phyloP scores from a whole-genome alignment of 148 eudicot genomes.

The Cornus florida region DNA sequence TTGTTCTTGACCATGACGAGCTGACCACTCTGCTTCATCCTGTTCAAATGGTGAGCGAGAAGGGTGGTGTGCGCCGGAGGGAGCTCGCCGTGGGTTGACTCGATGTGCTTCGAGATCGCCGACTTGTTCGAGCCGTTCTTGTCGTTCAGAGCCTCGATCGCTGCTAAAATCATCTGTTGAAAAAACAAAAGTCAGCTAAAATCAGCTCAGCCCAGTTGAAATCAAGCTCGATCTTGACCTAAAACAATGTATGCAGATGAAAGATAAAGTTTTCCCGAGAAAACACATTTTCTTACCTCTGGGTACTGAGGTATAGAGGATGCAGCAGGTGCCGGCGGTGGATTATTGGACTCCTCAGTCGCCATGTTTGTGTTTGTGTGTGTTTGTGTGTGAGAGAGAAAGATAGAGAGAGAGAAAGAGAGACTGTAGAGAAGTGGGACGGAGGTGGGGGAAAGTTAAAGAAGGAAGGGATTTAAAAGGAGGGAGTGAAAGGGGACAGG shows the following conservation, averaged over 20 bases:
- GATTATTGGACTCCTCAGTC: conserved; percentile 8
- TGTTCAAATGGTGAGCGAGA: conserved; percentile 60
- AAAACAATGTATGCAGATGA: neutral
- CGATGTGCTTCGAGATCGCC: conserved; percentile 60
- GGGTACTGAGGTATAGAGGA: conserved; percentile 32
- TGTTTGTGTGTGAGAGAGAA: neutral
- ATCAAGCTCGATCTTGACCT: neutral
- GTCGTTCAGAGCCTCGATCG: conserved; percentile 48
- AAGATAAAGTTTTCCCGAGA: neutral
- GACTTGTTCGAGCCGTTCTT: conserved; percentile 62
- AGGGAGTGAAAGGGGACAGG: conserved; percentile 8
- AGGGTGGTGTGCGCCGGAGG: conserved; percentile 70
- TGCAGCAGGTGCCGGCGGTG: conserved; percentile 4
- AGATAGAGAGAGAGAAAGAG: neutral
- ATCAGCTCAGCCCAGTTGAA: neutral
- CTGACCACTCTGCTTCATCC: conserved; percentile 48
- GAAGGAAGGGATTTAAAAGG: conserved; percentile 21
- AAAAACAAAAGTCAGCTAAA: neutral
- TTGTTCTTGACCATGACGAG: conserved; percentile 61
- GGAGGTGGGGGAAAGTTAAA: neutral
- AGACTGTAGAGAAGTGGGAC: conserved; percentile 7
- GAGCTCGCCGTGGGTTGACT: conserved; percentile 46
- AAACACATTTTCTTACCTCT: conserved; percentile 21
- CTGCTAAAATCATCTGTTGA: conserved; percentile 62
- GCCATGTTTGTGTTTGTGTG: conserved; percentile 7